phyloP scores from a whole-genome alignment of 108 stramenopile species.

The Parmales sp. region DNA sequence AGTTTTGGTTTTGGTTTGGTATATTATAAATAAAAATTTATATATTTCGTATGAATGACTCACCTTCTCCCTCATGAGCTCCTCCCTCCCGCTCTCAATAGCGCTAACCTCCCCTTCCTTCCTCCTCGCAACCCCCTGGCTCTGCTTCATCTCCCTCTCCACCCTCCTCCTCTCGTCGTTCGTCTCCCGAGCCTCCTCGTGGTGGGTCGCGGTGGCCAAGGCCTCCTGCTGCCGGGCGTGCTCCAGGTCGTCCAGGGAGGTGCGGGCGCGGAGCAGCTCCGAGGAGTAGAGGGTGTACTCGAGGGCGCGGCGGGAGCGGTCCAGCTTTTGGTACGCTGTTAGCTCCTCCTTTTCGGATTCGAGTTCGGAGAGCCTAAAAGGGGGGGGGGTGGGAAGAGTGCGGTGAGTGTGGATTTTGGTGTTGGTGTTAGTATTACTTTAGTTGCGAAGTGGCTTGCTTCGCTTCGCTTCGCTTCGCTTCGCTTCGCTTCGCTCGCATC shows the following conservation, averaged over 20 bases:
- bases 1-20: too few relatives aligned
- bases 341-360: constrained; percentile 84
- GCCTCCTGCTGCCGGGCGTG: constrained; percentile 49
- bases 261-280: constrained; percentile 66
- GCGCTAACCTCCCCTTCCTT: too few relatives aligned
- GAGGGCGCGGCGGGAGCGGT: constrained; percentile 80
- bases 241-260: constrained; percentile 65
- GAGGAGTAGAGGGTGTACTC: constrained; percentile 93
- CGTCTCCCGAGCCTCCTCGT: constrained; percentile 49
- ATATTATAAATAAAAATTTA: too few relatives aligned
- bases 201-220: constrained; percentile 35
- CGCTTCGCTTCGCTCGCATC: constrained; percentile 11
- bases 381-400: neutral
- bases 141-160: constrained; percentile 45
- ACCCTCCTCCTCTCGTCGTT: constrained; percentile 55
- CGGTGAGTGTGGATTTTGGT: too few relatives aligned
- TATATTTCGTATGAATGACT: too few relatives aligned
- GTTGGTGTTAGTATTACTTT: neutral
- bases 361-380: constrained; percentile 72
- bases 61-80: neutral
- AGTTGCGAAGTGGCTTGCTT: neutral
- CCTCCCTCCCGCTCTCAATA: neutral
- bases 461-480: neutral
- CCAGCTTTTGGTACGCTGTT: constrained; percentile 75
- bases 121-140: constrained; percentile 35